These are phyloP conservation scores for Platanus orientalis DNA, from an alignment of 164 flowering plant species.

Conservation along the genomic window DNA sequence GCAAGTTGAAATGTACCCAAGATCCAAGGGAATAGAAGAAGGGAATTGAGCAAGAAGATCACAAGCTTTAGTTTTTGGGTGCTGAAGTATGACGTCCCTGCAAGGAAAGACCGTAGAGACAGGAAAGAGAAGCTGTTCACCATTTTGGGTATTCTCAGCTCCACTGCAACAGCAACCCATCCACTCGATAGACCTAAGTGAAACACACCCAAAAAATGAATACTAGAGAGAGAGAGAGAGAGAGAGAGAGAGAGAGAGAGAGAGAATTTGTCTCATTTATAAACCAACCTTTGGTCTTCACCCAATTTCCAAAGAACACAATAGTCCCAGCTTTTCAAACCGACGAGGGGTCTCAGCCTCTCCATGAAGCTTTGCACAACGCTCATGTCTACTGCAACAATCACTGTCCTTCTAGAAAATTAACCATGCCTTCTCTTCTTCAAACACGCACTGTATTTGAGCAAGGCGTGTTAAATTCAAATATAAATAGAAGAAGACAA, in stretches of 20 bases:
- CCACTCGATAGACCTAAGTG: constrained; percentile 57
- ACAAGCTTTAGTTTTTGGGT: constrained; percentile 56
- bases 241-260: not conserved
- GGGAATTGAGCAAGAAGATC: constrained; percentile 64
- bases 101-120: constrained; percentile 34
- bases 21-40: constrained; percentile 55
- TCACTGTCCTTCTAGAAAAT: no score
- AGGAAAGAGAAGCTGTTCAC: constrained; percentile 18
- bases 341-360: constrained; percentile 63
- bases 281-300: constrained; percentile 61
- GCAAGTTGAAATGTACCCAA: constrained; percentile 43
- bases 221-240: no score
- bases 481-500: no score
- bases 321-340: constrained; percentile 63
- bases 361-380: constrained; percentile 43
- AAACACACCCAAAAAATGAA: not conserved
- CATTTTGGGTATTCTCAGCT: constrained; percentile 25
- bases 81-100: constrained; percentile 61
- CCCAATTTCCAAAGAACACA: constrained; percentile 73
- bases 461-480: no score
- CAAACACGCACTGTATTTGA: no score
- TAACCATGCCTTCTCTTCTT: no score
- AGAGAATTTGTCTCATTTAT: not conserved
- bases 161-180: constrained; percentile 78
- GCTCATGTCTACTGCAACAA: constrained; percentile 21